Evolutionary conservation across 176 grass and related monocot species (phyloP), one percentile per base, ranked within the genome.

Genomic region (Raddia distichophylla): DNA sequence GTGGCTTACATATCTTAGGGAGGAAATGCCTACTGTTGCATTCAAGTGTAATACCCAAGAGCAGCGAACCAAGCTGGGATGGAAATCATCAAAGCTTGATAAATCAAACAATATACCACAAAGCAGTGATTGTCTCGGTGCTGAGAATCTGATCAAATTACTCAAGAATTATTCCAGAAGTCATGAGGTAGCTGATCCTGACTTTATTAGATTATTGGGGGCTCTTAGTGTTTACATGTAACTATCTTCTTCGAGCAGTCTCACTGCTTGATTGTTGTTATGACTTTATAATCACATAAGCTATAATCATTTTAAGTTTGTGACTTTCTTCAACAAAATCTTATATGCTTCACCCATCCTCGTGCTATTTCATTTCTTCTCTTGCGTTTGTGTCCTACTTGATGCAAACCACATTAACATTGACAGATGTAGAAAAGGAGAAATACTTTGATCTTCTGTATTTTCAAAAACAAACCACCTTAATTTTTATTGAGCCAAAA

Each of bases 11-110:
- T 95, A 95, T 81, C 86, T 95, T 45, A 94, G 95, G 70, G 88
- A 90, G 90, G 95, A 95, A 77, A 81, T 98, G 70, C 90, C 95
- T 7, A 79, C 93, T 61, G 90, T 98, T 73, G 95, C 95, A 20
- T 98, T 95, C 69, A 95, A 98, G 82, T 98, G 95, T 67, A 98
- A 91, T 81, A 98, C 95, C 60, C 92, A 98, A 87, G 81, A 98
- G 71, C 95, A 98, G 82, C 93, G 82, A 67, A 91, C 88, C 20
- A 98, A 98, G 85, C 86, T 98, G 58, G 92, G 96, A 14, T 91
- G 96, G 96, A 98, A 95, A 86, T 91, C 96, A 71, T 91, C 96
- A 73, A 95, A 91, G 80, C 74, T 75, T 42, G 76, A 84, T 72
- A 95, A 98, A 82, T 33, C 87, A 79, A 93, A 81, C 67, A 93